Evolutionary conservation across 2,329 filamentous ascomycete genomes (phyloP), one percentile per base, ranked within the genome.

Genomic region (Fusarium burgessii): DNA sequence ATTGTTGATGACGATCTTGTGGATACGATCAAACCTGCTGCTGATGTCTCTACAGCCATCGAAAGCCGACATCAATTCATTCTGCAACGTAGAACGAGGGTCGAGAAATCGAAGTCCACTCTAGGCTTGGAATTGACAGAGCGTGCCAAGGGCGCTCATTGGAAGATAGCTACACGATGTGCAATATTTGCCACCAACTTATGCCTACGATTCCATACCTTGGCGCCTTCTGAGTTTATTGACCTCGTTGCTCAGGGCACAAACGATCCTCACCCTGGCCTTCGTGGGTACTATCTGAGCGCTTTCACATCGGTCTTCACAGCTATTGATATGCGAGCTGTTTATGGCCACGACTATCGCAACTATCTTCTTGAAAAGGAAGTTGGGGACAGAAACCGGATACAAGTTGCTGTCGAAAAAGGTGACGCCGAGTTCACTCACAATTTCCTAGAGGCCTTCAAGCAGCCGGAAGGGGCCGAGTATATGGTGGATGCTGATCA

Each of bases 401-500:
- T 97, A 17, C 85, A 91, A 46, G 86, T 98, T 4, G 80, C 87
- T 1, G 94, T 97, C 0, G 87, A 90, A 35, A 87, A 87, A n/a
- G 89, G 93, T 38, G 92, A 97, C 74, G 86, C 90, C 1, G 84
- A 88, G 12, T 97, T 93, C 87, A 99, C 96, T 0, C 81, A 91
- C 58, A 88, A 91, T 27, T 97, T 94, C 77, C 85, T 99, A 1
- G 87, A 90, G 3, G 87, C 89, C 25, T 99, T 99, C 79, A 90
- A 91, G 13, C 87, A 92, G 50, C 90, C 92, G 9, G 76, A 79
- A 25, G 68, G 73, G 36, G 91, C 93, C 1, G 91, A 97, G 70
- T 97, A 97, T 79, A 97, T 95, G 78, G 90, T 98, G 47, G 96
- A 99, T 78, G 89, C 90, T 58, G 95, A 98, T 78, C 93, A 97